Evolutionary conservation across 2,329 filamentous ascomycete species (phyloP).

Genomic region (Verticillium isaacii): DNA sequence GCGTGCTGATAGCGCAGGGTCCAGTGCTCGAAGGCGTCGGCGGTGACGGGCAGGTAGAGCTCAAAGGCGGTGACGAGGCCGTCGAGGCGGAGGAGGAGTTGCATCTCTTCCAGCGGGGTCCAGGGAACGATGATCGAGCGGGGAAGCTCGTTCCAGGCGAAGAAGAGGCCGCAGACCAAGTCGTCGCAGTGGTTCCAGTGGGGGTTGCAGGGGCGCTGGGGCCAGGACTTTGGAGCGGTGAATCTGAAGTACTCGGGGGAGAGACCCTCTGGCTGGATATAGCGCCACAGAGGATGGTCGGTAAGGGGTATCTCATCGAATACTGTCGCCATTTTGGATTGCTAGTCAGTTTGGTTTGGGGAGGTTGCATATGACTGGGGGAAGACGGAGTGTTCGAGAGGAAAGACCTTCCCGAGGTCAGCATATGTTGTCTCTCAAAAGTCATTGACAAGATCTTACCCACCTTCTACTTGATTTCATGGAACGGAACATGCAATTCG

Average conservation of each 20-base stretch:
- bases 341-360: neutral
- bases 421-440: too few relatives aligned
- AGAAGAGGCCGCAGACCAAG: neutral
- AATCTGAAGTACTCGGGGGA: neutral
- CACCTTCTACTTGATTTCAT: too few relatives aligned
- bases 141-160: neutral
- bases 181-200: neutral
- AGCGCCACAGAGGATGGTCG: neutral
- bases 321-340: neutral
- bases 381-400: too few relatives aligned
- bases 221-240: neutral
- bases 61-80: slow-evolving; percentile 17
- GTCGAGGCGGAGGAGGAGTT: slow-evolving; percentile 12
- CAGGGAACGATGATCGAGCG: neutral
- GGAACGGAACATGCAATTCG: too few relatives aligned
- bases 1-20: slow-evolving; percentile 16
- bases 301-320: neutral
- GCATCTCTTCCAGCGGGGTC: neutral
- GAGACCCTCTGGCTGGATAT: neutral
- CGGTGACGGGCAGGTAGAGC: slow-evolving; percentile 14
- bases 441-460: too few relatives aligned
- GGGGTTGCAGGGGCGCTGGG: neutral
- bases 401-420: too few relatives aligned
- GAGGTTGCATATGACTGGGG: neutral
- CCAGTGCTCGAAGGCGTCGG: slow-evolving; percentile 16